phyloP scores from a whole-genome alignment of 2,329 filamentous ascomycete genomes.

The Alternaria gansuensis region DNA sequence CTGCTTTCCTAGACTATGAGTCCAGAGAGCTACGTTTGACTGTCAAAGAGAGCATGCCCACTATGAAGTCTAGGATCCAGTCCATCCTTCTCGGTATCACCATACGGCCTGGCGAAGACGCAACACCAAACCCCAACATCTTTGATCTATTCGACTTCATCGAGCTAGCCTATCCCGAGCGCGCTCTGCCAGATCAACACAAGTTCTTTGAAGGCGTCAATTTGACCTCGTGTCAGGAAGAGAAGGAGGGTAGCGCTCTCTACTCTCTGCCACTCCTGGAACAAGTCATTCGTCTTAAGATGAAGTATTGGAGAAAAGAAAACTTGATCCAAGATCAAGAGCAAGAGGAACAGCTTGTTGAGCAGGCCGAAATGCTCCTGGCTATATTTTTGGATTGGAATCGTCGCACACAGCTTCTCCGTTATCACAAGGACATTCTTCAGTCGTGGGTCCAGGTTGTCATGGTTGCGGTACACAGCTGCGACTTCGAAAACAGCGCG shows the following conservation, averaged over 20 bases:
- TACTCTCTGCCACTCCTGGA: constrained; percentile 76
- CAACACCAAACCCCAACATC: constrained; percentile 74
- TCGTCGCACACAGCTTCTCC: constrained; percentile 65
- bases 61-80: constrained; percentile 57
- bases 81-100: constrained; percentile 80
- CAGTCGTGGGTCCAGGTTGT: constrained; percentile 86
- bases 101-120: constrained; percentile 70
- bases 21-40: constrained; percentile 84
- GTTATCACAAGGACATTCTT: constrained; percentile 71
- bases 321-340: constrained; percentile 52
- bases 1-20: constrained; percentile 83
- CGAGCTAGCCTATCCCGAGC: constrained; percentile 65
- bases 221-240: constrained; percentile 68
- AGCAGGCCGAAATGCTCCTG: constrained; percentile 66
- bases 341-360: constrained; percentile 28
- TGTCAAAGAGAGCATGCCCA: constrained; percentile 72
- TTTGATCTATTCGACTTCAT: constrained; percentile 96
- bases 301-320: constrained; percentile 66
- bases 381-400: constrained; percentile 71
- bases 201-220: constrained; percentile 72
- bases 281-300: constrained; percentile 76
- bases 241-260: constrained; percentile 64
- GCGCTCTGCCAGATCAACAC: constrained; percentile 62
- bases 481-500: constrained; percentile 76
- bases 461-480: constrained; percentile 81